Evolutionary conservation across 1,284 basidiomycete genomes (phyloP).

Genomic region (Fomitopsis pinicola): DNA sequence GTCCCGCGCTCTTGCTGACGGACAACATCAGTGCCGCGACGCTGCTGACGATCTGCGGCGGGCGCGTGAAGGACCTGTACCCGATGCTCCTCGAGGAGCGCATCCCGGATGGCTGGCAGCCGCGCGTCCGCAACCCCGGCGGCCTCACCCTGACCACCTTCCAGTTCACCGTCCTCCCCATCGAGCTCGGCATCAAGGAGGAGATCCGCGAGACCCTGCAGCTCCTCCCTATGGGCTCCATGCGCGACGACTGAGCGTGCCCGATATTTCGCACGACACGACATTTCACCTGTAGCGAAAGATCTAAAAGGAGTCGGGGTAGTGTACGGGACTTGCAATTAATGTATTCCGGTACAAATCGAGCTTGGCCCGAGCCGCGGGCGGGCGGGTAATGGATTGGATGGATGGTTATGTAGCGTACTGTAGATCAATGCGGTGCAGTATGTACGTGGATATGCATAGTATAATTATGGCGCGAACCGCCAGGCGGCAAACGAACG

Average conservation of each 20-base stretch:
- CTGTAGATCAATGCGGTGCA: neutral
- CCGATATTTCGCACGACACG: too few relatives aligned
- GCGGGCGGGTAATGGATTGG: too few relatives aligned
- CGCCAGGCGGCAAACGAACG: neutral
- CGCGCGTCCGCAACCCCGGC: constrained; percentile 43
- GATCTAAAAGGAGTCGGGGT: neutral
- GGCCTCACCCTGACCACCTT: constrained; percentile 60
- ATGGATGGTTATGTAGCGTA: neutral
- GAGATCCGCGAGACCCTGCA: constrained; percentile 13
- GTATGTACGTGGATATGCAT: neutral
- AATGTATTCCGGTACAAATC: neutral
- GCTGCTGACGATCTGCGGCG: constrained; percentile 61
- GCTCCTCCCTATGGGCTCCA: neutral
- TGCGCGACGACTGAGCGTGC: neutral
- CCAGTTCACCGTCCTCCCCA: constrained; percentile 48
- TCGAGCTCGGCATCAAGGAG: constrained; percentile 45
- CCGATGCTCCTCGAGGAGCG: constrained; percentile 59
- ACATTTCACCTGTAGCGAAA: too few relatives aligned
- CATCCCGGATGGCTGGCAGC: constrained; percentile 66
- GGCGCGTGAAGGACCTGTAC: constrained; percentile 50
- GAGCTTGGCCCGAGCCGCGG: neutral
- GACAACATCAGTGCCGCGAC: constrained; percentile 43
- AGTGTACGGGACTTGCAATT: neutral
- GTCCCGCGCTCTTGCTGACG: neutral
- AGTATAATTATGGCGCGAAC: neutral